Percentiles rank a stretch among this genome's conserved stretches.
These are phyloP conservation scores for Sporothrix variecibatus DNA, from an alignment of 2,329 filamentous ascomycete species.

Conservation along the genomic window DNA sequence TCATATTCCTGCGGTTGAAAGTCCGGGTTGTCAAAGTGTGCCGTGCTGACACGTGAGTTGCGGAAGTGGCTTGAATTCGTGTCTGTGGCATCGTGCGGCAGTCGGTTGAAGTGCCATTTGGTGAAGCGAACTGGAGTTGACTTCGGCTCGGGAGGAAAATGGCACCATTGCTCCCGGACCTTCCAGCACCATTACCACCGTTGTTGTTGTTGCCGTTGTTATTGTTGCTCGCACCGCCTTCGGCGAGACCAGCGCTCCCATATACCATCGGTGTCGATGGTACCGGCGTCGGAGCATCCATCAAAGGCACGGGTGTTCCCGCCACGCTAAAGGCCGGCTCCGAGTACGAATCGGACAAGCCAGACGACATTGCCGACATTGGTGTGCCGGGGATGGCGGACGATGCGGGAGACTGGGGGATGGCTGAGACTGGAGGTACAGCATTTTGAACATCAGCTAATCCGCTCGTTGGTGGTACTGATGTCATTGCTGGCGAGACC, in stretches of 20 bases:
- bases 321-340: constrained; percentile 2
- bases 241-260: neutral
- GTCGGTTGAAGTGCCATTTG: constrained; percentile 52
- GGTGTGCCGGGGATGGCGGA: constrained; percentile 20
- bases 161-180: neutral
- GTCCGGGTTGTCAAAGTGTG: constrained; percentile 66
- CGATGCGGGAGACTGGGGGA: neutral
- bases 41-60: constrained; percentile 66
- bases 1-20: constrained; percentile 59
- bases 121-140: constrained; percentile 53
- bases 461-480: neutral
- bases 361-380: neutral
- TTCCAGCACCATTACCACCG: neutral
- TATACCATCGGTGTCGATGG: neutral
- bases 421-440: neutral
- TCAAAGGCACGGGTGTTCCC: constrained; percentile 34
- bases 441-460: neutral
- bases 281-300: constrained; percentile 24
- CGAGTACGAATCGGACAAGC: constrained; percentile 2
- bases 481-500: neutral
- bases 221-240: neutral
- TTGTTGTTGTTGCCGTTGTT: neutral
- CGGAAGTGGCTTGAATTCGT: constrained; percentile 55
- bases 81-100: constrained; percentile 19
- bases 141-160: neutral